phyloP scores from a whole-genome alignment of 768 basidiomycete genomes.

The Butyriboletus loyo region DNA sequence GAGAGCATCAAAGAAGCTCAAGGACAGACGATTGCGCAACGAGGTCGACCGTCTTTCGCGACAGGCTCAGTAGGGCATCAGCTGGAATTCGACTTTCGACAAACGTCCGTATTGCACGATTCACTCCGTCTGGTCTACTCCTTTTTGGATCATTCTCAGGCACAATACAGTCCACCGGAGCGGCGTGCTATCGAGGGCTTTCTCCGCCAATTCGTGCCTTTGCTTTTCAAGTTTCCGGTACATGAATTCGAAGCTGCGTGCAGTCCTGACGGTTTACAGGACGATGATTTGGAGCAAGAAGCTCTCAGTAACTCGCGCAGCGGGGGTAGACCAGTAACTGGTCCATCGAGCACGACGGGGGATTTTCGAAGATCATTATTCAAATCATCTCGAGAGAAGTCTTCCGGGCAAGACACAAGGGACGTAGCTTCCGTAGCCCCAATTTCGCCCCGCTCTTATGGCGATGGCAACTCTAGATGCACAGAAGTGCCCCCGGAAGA shows the following conservation, averaged over 20 bases:
- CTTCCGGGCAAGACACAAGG: slow-evolving; percentile 28
- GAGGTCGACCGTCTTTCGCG: slow-evolving; percentile 36
- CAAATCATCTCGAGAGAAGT: slow-evolving; percentile 66
- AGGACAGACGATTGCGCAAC: slow-evolving; percentile 33
- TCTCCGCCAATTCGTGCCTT: slow-evolving; percentile 78
- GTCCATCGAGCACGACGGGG: slow-evolving; percentile 52
- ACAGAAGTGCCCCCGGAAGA: background rate
- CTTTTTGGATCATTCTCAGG: slow-evolving; percentile 85
- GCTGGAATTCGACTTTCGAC: slow-evolving; percentile 74
- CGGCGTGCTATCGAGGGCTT: slow-evolving; percentile 82
- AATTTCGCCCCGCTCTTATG: slow-evolving; percentile 7
- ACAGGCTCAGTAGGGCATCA: slow-evolving; percentile 60
- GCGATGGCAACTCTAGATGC: background rate
- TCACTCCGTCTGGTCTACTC: slow-evolving; percentile 85
- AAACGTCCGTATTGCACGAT: slow-evolving; percentile 81
- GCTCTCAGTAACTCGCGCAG: slow-evolving; percentile 13
- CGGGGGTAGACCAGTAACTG: slow-evolving; percentile 47
- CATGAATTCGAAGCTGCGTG: slow-evolving; percentile 66
- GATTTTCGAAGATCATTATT: slow-evolving; percentile 81
- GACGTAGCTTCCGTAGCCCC: slow-evolving; percentile 32
- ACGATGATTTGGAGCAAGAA: slow-evolving; percentile 33
- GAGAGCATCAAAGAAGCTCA: slow-evolving; percentile 66
- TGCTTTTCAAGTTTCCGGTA: slow-evolving; percentile 68
- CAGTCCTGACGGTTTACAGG: slow-evolving; percentile 49
- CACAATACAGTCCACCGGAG: slow-evolving; percentile 71